Percentiles rank a stretch among this genome's conserved stretches.
Conservation (phyloP, 2,329 filamentous ascomycete genomes). For the Botrytis cinerea region DNA sequence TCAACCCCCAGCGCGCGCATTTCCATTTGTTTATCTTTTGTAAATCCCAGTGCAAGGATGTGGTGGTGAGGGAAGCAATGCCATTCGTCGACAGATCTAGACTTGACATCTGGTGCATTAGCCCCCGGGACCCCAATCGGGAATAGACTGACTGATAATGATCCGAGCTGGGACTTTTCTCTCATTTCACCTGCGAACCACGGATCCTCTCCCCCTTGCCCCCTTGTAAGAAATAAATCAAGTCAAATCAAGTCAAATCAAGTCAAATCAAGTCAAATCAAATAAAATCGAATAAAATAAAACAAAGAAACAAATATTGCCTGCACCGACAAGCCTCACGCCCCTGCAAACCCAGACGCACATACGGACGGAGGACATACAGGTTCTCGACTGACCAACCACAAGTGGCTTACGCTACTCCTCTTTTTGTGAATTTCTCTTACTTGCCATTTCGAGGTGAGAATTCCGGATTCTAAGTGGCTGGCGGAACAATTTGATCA, state of each 20-base stretch:
- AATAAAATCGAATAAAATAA: no score
- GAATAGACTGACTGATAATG: neutral
- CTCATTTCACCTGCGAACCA: neutral
- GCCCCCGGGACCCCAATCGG: neutral
- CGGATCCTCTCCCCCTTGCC: neutral
- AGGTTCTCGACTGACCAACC: neutral
- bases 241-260: no score
- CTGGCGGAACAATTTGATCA: neutral
- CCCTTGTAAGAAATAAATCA: neutral
- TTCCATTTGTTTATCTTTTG: neutral
- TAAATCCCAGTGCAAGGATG: neutral
- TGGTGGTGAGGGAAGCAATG: neutral
- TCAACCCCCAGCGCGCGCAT: neutral
- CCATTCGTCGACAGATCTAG: neutral
- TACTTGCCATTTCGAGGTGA: conserved; percentile 13
- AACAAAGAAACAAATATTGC: no score
- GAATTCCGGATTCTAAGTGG: neutral
- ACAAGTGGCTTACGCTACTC: neutral
- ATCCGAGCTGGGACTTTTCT: neutral
- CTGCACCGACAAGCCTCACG: neutral
- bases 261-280: no score
- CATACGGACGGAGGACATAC: neutral
- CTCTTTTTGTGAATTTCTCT: neutral
- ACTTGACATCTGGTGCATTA: conserved; percentile 1
- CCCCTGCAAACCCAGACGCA: conserved; percentile 1